These are phyloP conservation scores for Spongospora subterranea DNA, from an alignment of 208 protist species.

Conservation along the genomic window DNA sequence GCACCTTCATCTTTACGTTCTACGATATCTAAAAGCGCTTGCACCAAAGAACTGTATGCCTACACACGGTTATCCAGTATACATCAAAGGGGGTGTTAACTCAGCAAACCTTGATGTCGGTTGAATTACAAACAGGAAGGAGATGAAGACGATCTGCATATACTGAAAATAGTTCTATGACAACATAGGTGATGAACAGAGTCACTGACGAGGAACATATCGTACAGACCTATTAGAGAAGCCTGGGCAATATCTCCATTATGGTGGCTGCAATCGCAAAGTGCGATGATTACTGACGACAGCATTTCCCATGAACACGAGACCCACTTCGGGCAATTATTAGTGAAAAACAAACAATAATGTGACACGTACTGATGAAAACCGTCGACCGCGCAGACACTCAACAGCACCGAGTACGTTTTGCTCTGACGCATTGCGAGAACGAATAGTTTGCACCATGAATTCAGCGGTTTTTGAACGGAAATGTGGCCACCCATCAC, in stretches of 20 bases:
- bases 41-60: background rate
- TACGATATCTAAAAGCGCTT: background rate
- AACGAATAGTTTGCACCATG: background rate
- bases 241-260: constrained; percentile 7
- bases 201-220: background rate
- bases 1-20: background rate
- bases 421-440: background rate
- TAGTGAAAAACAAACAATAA: background rate
- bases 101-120: background rate
- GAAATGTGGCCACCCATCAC: background rate
- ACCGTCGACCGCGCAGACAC: background rate
- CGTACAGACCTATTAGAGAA: background rate
- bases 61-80: background rate
- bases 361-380: background rate
- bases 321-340: background rate
- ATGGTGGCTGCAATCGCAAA: background rate
- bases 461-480: background rate
- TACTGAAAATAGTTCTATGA: background rate
- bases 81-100: background rate
- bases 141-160: background rate
- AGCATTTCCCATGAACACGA: background rate
- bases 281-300: background rate
- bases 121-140: background rate
- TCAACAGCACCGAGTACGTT: background rate
- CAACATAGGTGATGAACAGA: background rate